phyloP scores from a whole-genome alignment of 1,284 basidiomycete genomes.

The Porodaedalea pini region DNA sequence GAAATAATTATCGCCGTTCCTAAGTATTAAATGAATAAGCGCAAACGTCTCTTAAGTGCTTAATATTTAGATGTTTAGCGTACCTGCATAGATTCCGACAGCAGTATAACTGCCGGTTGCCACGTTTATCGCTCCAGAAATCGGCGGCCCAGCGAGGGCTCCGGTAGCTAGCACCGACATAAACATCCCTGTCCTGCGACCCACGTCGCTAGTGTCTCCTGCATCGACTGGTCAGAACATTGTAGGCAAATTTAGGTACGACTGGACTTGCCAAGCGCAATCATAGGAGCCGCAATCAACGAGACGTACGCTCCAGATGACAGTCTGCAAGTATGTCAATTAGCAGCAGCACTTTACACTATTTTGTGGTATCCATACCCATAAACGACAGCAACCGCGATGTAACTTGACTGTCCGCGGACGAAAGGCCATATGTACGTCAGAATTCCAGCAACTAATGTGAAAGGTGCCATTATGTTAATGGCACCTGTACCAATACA shows the following conservation, averaged over 20 bases:
- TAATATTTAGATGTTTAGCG: background rate
- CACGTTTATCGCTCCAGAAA: slow-evolving; percentile 31
- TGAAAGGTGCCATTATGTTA: slow-evolving; percentile 32
- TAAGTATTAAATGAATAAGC: background rate
- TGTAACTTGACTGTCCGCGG: slow-evolving; percentile 22
- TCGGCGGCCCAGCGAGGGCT: slow-evolving; percentile 32
- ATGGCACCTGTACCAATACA: slow-evolving; percentile 15
- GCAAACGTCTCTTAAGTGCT: background rate
- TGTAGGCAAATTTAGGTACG: background rate
- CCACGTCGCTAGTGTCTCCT: slow-evolving; percentile 27
- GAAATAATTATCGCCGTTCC: slow-evolving; percentile 20
- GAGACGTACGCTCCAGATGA: slow-evolving; percentile 28
- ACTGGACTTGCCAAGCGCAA: slow-evolving; percentile 25
- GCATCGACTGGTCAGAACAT: background rate
- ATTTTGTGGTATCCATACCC: slow-evolving; percentile 21
- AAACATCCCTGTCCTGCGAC: slow-evolving; percentile 31
- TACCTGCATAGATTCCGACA: slow-evolving; percentile 33
- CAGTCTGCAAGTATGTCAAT: slow-evolving; percentile 10
- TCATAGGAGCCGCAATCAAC: slow-evolving; percentile 27
- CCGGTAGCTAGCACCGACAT: slow-evolving; percentile 29
- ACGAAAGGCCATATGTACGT: slow-evolving; percentile 34
- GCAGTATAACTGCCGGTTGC: slow-evolving; percentile 26
- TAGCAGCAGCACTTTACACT: background rate
- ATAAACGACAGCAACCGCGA: slow-evolving; percentile 29
- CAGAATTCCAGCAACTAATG: slow-evolving; percentile 28